phyloP scores from a whole-genome alignment of 768 basidiomycete species.

The Russula griseocarnosa region DNA sequence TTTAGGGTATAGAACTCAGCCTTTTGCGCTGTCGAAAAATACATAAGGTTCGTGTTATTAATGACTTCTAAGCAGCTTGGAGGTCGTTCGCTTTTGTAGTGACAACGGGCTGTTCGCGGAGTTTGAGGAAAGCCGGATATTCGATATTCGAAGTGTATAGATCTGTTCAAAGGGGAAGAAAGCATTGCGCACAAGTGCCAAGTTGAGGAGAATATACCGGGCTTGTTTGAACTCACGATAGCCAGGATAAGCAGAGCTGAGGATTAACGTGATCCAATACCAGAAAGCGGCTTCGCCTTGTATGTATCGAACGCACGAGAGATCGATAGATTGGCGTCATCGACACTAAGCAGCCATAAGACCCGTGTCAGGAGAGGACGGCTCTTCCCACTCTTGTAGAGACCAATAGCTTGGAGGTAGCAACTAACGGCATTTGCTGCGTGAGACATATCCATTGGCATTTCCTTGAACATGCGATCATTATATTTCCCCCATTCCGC shows the following conservation, averaged over 20 bases:
- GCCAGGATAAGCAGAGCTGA: too few species aligned
- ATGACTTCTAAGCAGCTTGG: conserved; percentile 93
- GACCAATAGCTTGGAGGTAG: conserved; percentile 94
- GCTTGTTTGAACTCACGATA: too few species aligned
- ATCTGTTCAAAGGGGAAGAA: conserved; percentile 91
- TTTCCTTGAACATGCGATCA: conserved; percentile 89
- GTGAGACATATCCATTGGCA: conserved; percentile 63
- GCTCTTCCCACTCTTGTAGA: conserved; percentile 91
- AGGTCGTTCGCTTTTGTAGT: conserved; percentile 92
- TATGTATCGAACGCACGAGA: conserved; percentile 88
- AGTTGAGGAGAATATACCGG: too few species aligned
- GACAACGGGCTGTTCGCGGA: conserved; percentile 98
- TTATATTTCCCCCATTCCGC: conserved; percentile 96
- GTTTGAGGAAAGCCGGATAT: conserved; percentile 99
- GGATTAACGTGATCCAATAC: too few species aligned
- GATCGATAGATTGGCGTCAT: conserved; percentile 68
- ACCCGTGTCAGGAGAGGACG: conserved; percentile 87
- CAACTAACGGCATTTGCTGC: conserved; percentile 94
- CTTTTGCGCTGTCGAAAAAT: conserved; percentile 91
- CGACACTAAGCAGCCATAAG: conserved; percentile 93
- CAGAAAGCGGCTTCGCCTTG: conserved; percentile 93
- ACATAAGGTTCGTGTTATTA: conserved; percentile 98
- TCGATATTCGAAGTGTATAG: conserved; percentile 98
- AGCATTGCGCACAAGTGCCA: too few species aligned
- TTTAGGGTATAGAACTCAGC: conserved; percentile 98